Conservation (phyloP, 2,329 filamentous ascomycete species). For the Colletotrichum orbiculare region DNA sequence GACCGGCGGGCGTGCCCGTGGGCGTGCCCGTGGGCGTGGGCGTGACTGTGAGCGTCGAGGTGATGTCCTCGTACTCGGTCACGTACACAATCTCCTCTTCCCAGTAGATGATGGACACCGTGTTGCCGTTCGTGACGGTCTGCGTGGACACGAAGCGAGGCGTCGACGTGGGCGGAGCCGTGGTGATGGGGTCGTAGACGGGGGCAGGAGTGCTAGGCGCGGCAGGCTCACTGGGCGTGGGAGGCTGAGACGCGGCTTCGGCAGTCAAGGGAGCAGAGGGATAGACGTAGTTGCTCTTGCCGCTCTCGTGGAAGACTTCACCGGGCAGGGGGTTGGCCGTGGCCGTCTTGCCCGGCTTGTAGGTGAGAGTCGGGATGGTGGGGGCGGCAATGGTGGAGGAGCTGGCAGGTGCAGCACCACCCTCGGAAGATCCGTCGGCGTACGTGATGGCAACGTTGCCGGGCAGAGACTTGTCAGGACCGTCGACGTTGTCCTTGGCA, state of each 20-base stretch:
- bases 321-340: conserved; percentile 52
- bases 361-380: conserved; percentile 47
- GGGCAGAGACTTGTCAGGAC: conserved; percentile 70
- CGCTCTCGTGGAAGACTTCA: conserved; percentile 54
- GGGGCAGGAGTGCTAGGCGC: conserved; percentile 26
- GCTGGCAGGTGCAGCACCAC: conserved; percentile 17
- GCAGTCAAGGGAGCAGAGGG: conserved; percentile 13
- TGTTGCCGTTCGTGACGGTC: conserved; percentile 60
- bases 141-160: conserved; percentile 58
- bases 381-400: conserved; percentile 29
- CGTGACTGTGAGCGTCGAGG: conserved; percentile 53
- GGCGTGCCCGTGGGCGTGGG: conserved; percentile 46
- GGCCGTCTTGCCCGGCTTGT: conserved; percentile 49
- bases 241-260: conserved; percentile 30
- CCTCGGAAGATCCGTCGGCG: conserved; percentile 41
- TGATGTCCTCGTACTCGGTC: conserved; percentile 55
- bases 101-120: conserved; percentile 68
- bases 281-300: conserved; percentile 32
- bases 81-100: conserved; percentile 66
- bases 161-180: conserved; percentile 15
- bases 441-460: conserved; percentile 65
- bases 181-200: conserved; percentile 44
- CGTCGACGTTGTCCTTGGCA: conserved; percentile 67
- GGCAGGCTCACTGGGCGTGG: conserved; percentile 42
- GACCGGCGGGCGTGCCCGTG: conserved; percentile 39